A percentile compares a stretch with the other conserved stretches of the same genome.
phyloP scores from a whole-genome alignment of 1,284 basidiomycete genomes.

The Meira miltonrushii region DNA sequence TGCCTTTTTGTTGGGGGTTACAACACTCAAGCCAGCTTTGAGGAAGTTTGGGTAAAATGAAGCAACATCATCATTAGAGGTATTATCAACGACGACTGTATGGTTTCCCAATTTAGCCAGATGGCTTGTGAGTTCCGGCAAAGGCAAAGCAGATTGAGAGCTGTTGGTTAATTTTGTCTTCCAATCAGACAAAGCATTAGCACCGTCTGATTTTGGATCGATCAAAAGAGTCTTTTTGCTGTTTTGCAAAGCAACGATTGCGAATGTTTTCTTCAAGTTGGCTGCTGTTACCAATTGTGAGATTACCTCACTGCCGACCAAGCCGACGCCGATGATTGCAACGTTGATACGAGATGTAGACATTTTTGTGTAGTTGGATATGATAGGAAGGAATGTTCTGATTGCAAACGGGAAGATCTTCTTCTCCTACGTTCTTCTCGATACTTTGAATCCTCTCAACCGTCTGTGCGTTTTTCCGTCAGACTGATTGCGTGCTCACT shows the following conservation, averaged over 20 bases:
- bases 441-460: background rate
- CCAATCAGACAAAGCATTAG: conserved; percentile 32
- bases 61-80: conserved; percentile 78
- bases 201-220: conserved; percentile 7
- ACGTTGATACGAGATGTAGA: conserved; percentile 33
- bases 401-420: background rate
- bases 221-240: conserved; percentile 46
- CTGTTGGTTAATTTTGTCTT: conserved; percentile 25
- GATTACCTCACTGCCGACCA: conserved; percentile 49
- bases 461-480: background rate
- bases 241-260: conserved; percentile 48
- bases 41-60: conserved; percentile 77
- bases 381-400: background rate
- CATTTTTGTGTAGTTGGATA: background rate
- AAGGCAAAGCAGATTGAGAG: conserved; percentile 27
- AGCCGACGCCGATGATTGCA: conserved; percentile 45
- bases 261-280: conserved; percentile 26
- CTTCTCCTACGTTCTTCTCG: background rate
- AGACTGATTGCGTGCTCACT: background rate
- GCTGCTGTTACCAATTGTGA: conserved; percentile 39
- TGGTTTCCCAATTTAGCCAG: conserved; percentile 44
- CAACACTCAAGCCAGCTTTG: conserved; percentile 72
- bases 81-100: conserved; percentile 85
- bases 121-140: conserved; percentile 28
- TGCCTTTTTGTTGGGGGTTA: conserved; percentile 98